Percentiles rank a stretch among this genome's conserved stretches.
Evolutionary conservation across 768 basidiomycete species (phyloP).

Genomic region (Suillus subluteus): DNA sequence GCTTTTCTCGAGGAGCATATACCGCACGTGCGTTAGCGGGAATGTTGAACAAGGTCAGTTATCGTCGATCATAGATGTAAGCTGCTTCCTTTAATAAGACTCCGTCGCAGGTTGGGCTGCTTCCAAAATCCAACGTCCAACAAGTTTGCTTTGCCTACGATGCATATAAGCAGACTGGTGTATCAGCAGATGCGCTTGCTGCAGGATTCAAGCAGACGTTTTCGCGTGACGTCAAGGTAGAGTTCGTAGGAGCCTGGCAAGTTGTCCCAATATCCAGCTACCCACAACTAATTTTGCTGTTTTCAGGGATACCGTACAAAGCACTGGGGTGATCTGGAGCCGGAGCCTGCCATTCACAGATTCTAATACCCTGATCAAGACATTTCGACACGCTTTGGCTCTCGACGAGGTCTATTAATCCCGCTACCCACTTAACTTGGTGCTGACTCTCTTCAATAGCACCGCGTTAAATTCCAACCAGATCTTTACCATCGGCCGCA

Average conservation of each 20-base stretch:
- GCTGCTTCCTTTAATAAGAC: slow-evolving; percentile 9
- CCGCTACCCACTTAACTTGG: neutral
- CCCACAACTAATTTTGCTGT: slow-evolving; percentile 10
- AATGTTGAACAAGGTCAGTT: slow-evolving; percentile 65
- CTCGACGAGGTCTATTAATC: slow-evolving; percentile 65
- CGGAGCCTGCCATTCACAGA: slow-evolving; percentile 69
- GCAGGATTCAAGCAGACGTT: slow-evolving; percentile 76
- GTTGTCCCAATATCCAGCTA: slow-evolving; percentile 17
- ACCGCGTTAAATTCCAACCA: slow-evolving; percentile 66
- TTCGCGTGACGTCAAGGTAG: slow-evolving; percentile 66
- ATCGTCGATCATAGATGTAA: neutral
- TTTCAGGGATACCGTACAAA: slow-evolving; percentile 76
- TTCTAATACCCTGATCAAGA: slow-evolving; percentile 63
- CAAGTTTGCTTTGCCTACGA: slow-evolving; percentile 78
- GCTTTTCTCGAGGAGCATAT: slow-evolving; percentile 77
- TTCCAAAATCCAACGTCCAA: slow-evolving; percentile 67
- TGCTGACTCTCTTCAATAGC: slow-evolving; percentile 42
- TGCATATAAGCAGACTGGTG: slow-evolving; percentile 60
- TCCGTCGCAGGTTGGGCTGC: slow-evolving; percentile 61
- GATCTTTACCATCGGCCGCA: slow-evolving; percentile 57
- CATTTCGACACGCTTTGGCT: slow-evolving; percentile 77
- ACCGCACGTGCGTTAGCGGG: slow-evolving; percentile 76
- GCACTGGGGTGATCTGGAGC: slow-evolving; percentile 67
- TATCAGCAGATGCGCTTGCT: slow-evolving; percentile 47
- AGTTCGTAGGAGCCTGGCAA: slow-evolving; percentile 82